Evolutionary conservation across 2,329 filamentous ascomycete genomes (phyloP).

Genomic region (Cladosporium velox): DNA sequence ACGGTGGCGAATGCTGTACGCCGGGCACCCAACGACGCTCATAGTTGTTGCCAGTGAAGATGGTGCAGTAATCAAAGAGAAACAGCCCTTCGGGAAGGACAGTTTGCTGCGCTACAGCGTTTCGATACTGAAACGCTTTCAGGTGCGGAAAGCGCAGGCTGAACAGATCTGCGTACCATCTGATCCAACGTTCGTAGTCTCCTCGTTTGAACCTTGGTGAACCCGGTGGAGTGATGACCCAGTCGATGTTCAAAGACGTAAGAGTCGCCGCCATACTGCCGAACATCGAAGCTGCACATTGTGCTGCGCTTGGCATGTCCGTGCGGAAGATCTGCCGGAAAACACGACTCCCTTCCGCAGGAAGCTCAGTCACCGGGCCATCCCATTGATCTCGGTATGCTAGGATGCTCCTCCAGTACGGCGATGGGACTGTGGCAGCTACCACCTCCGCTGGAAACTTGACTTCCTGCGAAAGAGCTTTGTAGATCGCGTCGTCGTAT

Average conservation of each 20-base stretch:
- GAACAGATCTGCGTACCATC: constrained; percentile 37
- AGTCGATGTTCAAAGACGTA: constrained; percentile 41
- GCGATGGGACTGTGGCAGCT: constrained; percentile 12
- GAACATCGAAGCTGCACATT: constrained; percentile 4
- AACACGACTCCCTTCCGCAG: constrained; percentile 4
- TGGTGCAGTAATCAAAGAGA: constrained; percentile 34
- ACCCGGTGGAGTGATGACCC: constrained; percentile 31
- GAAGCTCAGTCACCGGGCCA: not conserved
- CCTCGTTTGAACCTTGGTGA: not conserved
- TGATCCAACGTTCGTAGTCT: constrained; percentile 24
- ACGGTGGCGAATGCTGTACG: not conserved
- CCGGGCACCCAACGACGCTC: constrained; percentile 4
- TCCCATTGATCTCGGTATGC: constrained; percentile 27
- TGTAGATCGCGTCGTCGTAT: constrained; percentile 30
- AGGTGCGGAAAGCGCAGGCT: constrained; percentile 46
- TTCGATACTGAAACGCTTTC: constrained; percentile 49
- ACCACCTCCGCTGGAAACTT: constrained; percentile 20
- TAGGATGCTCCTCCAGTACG: constrained; percentile 22
- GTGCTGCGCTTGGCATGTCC: constrained; percentile 7
- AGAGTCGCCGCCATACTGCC: constrained; percentile 28
- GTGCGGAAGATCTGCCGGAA: constrained; percentile 13
- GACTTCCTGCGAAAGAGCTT: constrained; percentile 16
- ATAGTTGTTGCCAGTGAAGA: not conserved
- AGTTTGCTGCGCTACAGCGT: constrained; percentile 43
- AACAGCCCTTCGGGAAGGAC: constrained; percentile 41